Percentiles rank a stretch among this genome's conserved stretches.
phyloP scores from a whole-genome alignment of 2,329 filamentous ascomycete genomes.

The Moelleriella libera region DNA sequence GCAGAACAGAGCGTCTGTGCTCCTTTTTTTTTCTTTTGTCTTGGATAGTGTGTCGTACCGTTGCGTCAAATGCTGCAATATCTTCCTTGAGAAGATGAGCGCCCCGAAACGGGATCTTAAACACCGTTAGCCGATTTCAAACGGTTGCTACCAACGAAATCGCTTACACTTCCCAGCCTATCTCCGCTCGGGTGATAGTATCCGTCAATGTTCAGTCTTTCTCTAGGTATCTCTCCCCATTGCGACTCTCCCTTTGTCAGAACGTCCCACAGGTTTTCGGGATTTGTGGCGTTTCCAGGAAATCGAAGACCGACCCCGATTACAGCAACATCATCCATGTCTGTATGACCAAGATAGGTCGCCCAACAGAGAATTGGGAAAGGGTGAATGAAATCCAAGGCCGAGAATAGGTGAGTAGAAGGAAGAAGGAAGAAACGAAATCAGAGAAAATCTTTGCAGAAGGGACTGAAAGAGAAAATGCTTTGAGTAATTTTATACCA shows the following conservation, averaged over 20 bases:
- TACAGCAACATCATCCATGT: conserved; percentile 33
- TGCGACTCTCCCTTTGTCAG: conserved; percentile 26
- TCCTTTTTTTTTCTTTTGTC: background rate
- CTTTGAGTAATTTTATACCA: too few species aligned
- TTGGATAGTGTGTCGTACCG: conserved; percentile 18
- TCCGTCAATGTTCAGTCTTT: conserved; percentile 35
- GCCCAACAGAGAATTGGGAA: background rate
- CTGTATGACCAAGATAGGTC: background rate
- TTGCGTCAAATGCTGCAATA: conserved; percentile 32
- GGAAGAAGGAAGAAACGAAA: too few species aligned
- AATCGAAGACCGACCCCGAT: conserved; percentile 37
- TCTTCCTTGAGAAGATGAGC: conserved; percentile 36
- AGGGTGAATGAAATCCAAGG: background rate
- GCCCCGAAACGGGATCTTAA: conserved; percentile 30
- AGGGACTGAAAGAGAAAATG: too few species aligned
- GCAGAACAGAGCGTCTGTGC: background rate
- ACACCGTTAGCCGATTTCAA: conserved; percentile 3
- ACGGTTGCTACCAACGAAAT: too few species aligned
- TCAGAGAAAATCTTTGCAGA: too few species aligned
- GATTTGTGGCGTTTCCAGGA: conserved; percentile 30
- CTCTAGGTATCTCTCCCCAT: conserved; percentile 32
- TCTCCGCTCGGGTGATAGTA: conserved; percentile 38
- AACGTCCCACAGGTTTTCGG: conserved; percentile 34
- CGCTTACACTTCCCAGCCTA: conserved; percentile 30
- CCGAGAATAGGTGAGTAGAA: background rate